Percentiles rank a stretch among this genome's conserved stretches.
These are phyloP conservation scores for Fibroporia radiculosa DNA, from an alignment of 768 basidiomycete genomes.

Conservation along the genomic window DNA sequence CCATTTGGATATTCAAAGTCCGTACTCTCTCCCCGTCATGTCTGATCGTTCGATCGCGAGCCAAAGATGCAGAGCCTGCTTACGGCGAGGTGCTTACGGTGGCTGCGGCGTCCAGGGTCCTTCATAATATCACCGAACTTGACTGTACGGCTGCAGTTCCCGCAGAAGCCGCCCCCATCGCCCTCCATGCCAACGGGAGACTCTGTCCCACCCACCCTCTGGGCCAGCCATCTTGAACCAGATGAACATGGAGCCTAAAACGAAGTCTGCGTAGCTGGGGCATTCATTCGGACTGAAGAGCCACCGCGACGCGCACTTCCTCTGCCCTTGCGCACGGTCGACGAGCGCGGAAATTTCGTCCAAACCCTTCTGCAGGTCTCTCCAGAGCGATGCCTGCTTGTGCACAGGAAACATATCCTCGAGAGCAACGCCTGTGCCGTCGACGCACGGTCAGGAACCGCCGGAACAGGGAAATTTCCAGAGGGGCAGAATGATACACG, in stretches of 20 bases:
- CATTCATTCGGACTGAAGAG: not conserved
- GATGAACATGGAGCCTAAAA: not conserved
- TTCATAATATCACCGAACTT: conserved; percentile 1
- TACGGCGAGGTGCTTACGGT: no score
- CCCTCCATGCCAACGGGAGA: not conserved
- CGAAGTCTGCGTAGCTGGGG: conserved; percentile 3
- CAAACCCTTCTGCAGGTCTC: not conserved
- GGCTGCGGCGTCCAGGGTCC: no score
- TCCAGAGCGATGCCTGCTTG: not conserved
- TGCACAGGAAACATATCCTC: conserved; percentile 2
- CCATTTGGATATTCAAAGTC: no score
- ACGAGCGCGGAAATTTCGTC: not conserved
- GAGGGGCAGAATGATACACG: not conserved
- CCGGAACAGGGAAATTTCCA: not conserved
- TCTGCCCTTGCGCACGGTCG: not conserved
- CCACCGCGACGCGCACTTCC: not conserved
- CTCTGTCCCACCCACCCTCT: not conserved
- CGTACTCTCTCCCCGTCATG: no score
- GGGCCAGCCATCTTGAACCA: conserved; percentile 2
- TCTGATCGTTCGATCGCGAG: no score
- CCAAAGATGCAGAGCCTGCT: no score
- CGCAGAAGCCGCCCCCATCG: not conserved
- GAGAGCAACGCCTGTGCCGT: not conserved
- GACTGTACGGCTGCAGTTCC: not conserved
- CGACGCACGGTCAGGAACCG: not conserved